Evolutionary conservation across 345 rosid genomes (phyloP), one percentile per base, ranked within the genome.

Genomic region (Citrus mangshanensis): DNA sequence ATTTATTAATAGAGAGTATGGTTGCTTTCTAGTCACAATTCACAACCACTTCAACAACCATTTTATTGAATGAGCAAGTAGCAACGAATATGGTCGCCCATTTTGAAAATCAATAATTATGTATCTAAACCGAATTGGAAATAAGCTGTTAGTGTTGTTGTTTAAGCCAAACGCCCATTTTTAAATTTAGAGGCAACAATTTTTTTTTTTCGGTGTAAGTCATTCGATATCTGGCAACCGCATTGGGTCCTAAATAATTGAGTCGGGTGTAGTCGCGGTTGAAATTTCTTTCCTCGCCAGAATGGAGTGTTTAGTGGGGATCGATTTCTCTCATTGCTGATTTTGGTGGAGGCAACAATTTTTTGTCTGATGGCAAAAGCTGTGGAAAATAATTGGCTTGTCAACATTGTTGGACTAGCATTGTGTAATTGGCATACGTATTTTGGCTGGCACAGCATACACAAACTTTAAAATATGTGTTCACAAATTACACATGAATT

Each of bases 271-370:
- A n/a, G n/a, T n/a, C n/a, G n/a, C n/a, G n/a, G n/a, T n/a, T n/a
- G n/a, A n/a, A n/a, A n/a, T n/a, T n/a, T n/a, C n/a, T n/a, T n/a
- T n/a, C n/a, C n/a, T n/a, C n/a, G n/a, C n/a, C n/a, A n/a, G n/a
- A n/a, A 32, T 34, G 0, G 0, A 0, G 35, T 4, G 35, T 34
- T 34, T 34, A 34, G 1, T 34, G 1, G 0, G 0, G 0, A 34
- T 34, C 35, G 0, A n/a, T n/a, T n/a, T n/a, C n/a, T n/a, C n/a
- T n/a, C n/a, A n/a, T n/a, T n/a, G n/a, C n/a, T n/a, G n/a, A n/a
- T n/a, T n/a, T 32, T 3, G 34, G 0, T 4, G 12, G 34, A 61
- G 27, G 34, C 49, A 40, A 40, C 49, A 40, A 9, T 40, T 40
- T 40, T 40, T 40, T 12, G 51, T 46, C 51, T 46, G 51, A 12